Conservation (phyloP, 169 alveolate species). For the Eimeria necatrix region DNA sequence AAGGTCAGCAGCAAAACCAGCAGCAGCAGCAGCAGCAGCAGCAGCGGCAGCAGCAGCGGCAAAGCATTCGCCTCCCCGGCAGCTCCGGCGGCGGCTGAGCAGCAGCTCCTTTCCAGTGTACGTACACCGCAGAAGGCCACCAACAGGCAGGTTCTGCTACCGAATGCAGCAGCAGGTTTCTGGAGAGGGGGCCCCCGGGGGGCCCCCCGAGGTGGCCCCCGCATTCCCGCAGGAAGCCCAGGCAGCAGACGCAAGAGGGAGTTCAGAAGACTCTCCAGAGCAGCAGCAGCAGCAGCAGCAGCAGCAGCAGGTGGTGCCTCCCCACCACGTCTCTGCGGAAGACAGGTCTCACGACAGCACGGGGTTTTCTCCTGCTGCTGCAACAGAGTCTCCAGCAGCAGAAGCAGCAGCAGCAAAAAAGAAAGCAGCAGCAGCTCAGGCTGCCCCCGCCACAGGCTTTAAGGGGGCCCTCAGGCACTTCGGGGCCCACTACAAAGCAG, state of each 20-base stretch:
- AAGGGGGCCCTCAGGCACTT: neutral
- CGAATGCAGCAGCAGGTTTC: conserved; percentile 12
- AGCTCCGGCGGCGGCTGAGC: no score
- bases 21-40: no score
- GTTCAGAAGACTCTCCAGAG: neutral
- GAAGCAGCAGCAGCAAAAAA: neutral
- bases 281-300: neutral
- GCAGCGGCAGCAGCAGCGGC: neutral
- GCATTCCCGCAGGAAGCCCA: neutral
- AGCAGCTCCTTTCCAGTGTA: neutral
- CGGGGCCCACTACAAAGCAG: neutral
- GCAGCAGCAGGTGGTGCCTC: neutral
- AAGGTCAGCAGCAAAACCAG: no score
- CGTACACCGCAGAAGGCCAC: neutral
- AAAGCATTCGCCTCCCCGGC: neutral
- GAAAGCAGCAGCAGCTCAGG: neutral
- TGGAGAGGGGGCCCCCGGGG: neutral
- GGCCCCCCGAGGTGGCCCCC: conserved; percentile 10
- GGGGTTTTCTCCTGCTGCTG: conserved; percentile 35
- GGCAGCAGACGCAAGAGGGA: neutral
- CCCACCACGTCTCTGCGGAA: neutral
- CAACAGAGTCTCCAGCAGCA: neutral
- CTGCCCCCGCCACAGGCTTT: neutral
- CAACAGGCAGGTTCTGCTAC: neutral
- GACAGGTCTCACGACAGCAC: conserved; percentile 35